Evolutionary conservation across 306 rosid genomes (phyloP).

Genomic region (Cucurbita moschata): DNA sequence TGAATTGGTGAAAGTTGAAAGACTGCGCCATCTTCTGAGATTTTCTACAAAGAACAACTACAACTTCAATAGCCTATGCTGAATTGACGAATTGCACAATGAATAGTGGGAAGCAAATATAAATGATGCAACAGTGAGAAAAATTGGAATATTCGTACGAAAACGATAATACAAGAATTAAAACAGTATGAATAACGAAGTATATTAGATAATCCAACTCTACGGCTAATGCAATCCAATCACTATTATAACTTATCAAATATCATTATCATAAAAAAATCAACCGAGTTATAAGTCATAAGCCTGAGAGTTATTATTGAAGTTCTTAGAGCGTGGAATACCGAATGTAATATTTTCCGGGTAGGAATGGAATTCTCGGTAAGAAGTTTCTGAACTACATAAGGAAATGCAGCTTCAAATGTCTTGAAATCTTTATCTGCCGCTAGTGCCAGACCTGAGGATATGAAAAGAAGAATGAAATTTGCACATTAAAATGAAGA

Average conservation of each 20-base stretch:
- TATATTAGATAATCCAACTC: neutral
- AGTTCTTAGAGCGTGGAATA: conserved; percentile 14
- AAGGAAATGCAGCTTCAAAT: conserved; percentile 92
- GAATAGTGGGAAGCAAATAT: neutral
- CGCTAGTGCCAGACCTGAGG: conserved; percentile 73
- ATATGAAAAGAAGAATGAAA: neutral
- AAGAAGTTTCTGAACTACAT: conserved; percentile 74
- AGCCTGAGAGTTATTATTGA: neutral
- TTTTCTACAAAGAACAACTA: neutral
- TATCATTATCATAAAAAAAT: neutral
- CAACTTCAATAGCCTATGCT: neutral
- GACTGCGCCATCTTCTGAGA: neutral
- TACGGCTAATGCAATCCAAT: too few relatives aligned
- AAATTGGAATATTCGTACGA: neutral
- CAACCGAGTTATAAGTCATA: neutral
- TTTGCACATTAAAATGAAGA: neutral
- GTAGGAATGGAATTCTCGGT: conserved; percentile 72
- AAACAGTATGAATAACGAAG: neutral
- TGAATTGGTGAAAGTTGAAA: neutral
- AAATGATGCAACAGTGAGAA: neutral
- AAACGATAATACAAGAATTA: neutral
- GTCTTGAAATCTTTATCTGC: conserved; percentile 71
- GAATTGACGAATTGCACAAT: neutral
- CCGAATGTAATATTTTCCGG: conserved; percentile 68
- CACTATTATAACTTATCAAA: neutral